phyloP scores from a whole-genome alignment of 345 rosid species.

The Ceriops zippeliana region DNA sequence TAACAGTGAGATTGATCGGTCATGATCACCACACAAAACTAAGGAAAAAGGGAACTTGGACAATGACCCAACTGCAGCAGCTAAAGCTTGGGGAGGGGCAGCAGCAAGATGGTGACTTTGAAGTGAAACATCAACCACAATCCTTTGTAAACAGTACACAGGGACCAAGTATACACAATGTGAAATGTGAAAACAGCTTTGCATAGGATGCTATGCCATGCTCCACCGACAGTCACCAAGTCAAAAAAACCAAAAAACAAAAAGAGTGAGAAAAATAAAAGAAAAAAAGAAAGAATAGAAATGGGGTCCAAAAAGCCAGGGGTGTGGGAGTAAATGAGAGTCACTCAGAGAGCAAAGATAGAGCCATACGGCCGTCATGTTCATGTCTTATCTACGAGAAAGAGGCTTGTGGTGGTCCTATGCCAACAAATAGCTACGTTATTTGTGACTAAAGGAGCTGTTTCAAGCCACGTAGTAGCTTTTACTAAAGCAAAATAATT shows the following conservation, averaged over 20 bases:
- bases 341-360: no score
- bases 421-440: not conserved
- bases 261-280: no score
- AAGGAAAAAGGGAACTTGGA: no score
- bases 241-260: not conserved
- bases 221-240: slow-evolving; percentile 16
- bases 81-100: not conserved
- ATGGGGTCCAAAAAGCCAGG: not conserved
- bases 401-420: not conserved
- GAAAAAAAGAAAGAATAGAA: not conserved
- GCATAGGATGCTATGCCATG: slow-evolving; percentile 23
- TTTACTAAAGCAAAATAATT: no score
- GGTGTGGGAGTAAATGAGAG: no score
- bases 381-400: not conserved
- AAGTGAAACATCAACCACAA: not conserved
- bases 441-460: no score
- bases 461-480: not conserved
- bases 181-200: not conserved
- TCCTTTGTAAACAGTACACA: not conserved
- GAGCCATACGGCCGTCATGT: not conserved
- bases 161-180: not conserved
- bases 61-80: slow-evolving; percentile 1
- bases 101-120: not conserved
- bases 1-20: no score
- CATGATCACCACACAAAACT: no score